These are phyloP conservation scores for Populus tremula DNA, from an alignment of 345 rosid species.

Conservation along the genomic window DNA sequence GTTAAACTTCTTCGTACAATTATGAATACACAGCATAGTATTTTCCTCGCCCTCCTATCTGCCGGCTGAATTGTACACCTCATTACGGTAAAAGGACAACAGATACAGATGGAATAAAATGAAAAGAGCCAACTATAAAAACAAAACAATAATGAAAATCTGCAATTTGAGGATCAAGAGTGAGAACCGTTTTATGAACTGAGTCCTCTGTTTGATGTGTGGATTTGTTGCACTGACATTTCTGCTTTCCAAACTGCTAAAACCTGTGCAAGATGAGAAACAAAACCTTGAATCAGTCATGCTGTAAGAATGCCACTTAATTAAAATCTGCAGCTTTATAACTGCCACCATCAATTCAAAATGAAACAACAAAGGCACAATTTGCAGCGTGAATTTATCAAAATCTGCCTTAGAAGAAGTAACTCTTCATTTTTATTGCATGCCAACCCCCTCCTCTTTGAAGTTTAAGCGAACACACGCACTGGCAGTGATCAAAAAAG, in stretches of 20 bases:
- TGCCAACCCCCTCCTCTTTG: background rate
- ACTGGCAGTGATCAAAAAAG: too few relatives aligned
- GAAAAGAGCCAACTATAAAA: background rate
- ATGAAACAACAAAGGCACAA: slow-evolving; percentile 6
- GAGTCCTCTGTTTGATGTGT: slow-evolving; percentile 3
- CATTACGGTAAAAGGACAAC: slow-evolving; percentile 26
- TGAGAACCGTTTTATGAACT: slow-evolving; percentile 25
- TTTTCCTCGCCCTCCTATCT: slow-evolving; percentile 24
- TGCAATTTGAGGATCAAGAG: slow-evolving; percentile 32
- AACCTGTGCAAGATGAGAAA: slow-evolving; percentile 26
- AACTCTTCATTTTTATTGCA: background rate
- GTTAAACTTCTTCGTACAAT: slow-evolving; percentile 27
- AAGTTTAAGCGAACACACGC: too few relatives aligned
- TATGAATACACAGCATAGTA: slow-evolving; percentile 20
- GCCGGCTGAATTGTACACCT: slow-evolving; percentile 38
- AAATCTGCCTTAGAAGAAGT: background rate
- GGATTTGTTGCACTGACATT: slow-evolving; percentile 4
- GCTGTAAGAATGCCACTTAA: background rate
- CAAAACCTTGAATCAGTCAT: slow-evolving; percentile 5
- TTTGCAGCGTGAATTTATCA: background rate
- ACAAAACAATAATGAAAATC: slow-evolving; percentile 13
- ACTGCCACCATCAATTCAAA: background rate
- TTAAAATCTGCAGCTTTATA: background rate
- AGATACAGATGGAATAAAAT: slow-evolving; percentile 23
- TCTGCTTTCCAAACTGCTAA: slow-evolving; percentile 13